A percentile compares a stretch with the other conserved stretches of the same genome.
Evolutionary conservation across 1,284 basidiomycete genomes (phyloP).

Genomic region (Crucibulum parvulum): DNA sequence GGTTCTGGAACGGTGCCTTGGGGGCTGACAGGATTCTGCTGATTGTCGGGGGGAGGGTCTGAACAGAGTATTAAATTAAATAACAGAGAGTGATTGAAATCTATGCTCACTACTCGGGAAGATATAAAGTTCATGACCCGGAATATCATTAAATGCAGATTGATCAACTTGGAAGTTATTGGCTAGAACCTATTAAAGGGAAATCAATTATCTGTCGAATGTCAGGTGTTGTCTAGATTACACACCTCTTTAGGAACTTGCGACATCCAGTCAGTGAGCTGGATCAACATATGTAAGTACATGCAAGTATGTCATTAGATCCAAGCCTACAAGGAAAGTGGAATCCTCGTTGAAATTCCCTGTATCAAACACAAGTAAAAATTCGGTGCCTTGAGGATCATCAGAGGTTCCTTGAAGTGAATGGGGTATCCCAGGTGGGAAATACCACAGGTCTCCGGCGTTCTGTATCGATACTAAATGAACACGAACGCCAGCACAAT

Average conservation of each 20-base stretch:
- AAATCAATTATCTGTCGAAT: conserved; percentile 42
- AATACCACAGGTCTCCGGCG: conserved; percentile 65
- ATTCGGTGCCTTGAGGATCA: conserved; percentile 58
- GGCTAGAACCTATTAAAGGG: conserved; percentile 52
- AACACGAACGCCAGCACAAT: neutral
- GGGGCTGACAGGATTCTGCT: neutral
- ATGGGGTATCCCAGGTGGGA: conserved; percentile 61
- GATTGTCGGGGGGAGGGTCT: conserved; percentile 46
- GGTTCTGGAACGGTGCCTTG: conserved; percentile 32
- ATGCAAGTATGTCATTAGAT: neutral
- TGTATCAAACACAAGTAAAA: conserved; percentile 59
- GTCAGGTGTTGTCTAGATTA: conserved; percentile 27
- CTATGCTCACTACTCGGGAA: conserved; percentile 48
- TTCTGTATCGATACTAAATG: conserved; percentile 25
- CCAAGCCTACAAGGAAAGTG: conserved; percentile 50
- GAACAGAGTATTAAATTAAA: neutral
- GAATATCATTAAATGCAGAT: conserved; percentile 50
- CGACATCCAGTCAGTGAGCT: conserved; percentile 56
- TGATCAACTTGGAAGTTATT: conserved; percentile 52
- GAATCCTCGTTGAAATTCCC: conserved; percentile 63
- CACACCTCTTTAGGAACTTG: conserved; percentile 37
- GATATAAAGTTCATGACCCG: conserved; percentile 57
- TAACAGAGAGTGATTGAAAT: neutral
- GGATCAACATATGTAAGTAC: neutral
- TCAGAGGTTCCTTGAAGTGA: conserved; percentile 60